These are phyloP conservation scores for Phytophthora pinifolia DNA, from an alignment of 352 stramenopile genomes.

Conservation along the genomic window DNA sequence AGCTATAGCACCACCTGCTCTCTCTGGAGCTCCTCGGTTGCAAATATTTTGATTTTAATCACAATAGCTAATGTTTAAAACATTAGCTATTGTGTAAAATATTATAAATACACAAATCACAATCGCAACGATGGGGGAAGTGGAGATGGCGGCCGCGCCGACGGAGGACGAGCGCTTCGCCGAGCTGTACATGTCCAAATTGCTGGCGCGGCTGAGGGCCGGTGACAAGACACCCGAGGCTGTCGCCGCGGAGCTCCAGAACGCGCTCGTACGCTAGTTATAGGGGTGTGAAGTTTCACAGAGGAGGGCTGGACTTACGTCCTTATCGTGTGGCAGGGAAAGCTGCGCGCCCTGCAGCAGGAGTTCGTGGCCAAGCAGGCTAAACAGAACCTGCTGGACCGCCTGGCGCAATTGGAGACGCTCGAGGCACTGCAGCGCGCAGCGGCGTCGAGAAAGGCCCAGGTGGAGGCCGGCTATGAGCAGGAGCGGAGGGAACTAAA, in stretches of 20 bases:
- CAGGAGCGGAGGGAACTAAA: constrained; percentile 51
- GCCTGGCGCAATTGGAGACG: constrained; percentile 61
- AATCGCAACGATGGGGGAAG: not conserved
- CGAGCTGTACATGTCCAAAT: constrained; percentile 48
- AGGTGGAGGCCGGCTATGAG: constrained; percentile 33
- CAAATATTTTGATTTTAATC: too few relatives aligned
- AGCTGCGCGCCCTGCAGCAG: constrained; percentile 46
- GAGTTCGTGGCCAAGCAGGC: constrained; percentile 64
- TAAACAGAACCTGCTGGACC: constrained; percentile 74
- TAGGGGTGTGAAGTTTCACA: not conserved
- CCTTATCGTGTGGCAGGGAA: constrained; percentile 26
- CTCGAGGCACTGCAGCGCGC: constrained; percentile 41
- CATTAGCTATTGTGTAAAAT: too few relatives aligned
- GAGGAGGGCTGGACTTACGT: not conserved
- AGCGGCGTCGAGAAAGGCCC: constrained; percentile 21
- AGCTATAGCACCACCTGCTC: constrained; percentile 10
- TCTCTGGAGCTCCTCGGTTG: not conserved
- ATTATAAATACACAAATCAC: too few relatives aligned
- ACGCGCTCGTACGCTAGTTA: constrained; percentile 23
- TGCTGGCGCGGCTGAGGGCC: constrained; percentile 27
- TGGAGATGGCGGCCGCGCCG: not conserved
- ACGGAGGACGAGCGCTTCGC: constrained; percentile 36
- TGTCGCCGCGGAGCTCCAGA: constrained; percentile 28
- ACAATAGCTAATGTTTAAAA: too few relatives aligned
- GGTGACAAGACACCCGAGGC: constrained; percentile 28